Evolutionary conservation across 352 stramenopile species (phyloP).

Genomic region (Aphanomyces cochlioides): DNA sequence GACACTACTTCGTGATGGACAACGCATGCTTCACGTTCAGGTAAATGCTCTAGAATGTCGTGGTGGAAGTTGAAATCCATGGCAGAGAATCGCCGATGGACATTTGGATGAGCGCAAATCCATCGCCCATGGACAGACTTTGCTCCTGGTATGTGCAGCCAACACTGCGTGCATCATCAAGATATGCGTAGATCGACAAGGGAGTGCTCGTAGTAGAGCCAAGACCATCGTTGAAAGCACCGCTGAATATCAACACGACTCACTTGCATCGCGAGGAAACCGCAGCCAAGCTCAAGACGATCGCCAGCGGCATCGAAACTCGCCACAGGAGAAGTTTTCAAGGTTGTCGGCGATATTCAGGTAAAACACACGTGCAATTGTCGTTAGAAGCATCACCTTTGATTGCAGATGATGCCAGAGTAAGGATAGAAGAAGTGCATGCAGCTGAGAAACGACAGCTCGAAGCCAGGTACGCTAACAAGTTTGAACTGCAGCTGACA

Average conservation of each 20-base stretch:
- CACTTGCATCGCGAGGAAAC: slow-evolving; percentile 5
- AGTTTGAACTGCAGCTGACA: too few species aligned
- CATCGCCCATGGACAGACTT: not conserved
- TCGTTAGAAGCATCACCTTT: too few species aligned
- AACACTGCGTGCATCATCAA: not conserved
- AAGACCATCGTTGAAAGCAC: not conserved
- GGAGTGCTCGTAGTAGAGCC: not conserved
- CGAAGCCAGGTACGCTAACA: not conserved
- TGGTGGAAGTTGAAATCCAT: not conserved
- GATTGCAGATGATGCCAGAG: too few species aligned
- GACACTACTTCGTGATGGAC: not conserved
- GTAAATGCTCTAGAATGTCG: not conserved
- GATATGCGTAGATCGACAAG: not conserved
- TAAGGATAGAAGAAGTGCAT: not conserved
- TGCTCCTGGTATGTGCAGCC: not conserved
- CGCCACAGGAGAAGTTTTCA: not conserved
- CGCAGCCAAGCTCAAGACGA: not conserved
- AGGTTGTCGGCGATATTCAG: not conserved
- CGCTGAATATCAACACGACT: slow-evolving; percentile 18
- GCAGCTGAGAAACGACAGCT: not conserved
- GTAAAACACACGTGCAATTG: not conserved
- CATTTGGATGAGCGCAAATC: slow-evolving; percentile 14
- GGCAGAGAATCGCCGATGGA: slow-evolving; percentile 4
- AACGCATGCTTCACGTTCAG: slow-evolving; percentile 13
- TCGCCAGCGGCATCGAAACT: not conserved